Conservation (phyloP, 352 stramenopile genomes). For the Blastocystis sp. region DNA sequence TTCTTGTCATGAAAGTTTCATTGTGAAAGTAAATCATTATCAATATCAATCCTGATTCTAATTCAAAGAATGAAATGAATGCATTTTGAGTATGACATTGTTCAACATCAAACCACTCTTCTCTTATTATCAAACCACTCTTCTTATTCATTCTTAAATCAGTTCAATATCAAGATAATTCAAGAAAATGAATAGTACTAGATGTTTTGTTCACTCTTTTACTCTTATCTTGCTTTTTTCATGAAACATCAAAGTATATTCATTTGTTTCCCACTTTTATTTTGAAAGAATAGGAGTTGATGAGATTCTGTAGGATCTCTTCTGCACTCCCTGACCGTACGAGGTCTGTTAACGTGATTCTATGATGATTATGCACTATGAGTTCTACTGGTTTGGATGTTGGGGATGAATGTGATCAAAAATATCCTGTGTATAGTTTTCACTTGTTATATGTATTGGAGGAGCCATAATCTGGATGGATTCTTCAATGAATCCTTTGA, state of each 20-base stretch:
- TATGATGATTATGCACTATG: background rate
- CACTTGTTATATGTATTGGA: background rate
- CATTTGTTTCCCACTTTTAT: background rate
- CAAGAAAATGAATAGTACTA: background rate
- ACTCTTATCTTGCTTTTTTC: background rate
- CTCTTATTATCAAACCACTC: too few relatives aligned
- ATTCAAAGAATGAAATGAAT: too few relatives aligned
- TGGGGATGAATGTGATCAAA: slow-evolving; percentile 6
- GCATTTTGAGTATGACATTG: too few relatives aligned
- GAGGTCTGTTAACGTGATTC: background rate
- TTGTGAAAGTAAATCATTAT: too few relatives aligned
- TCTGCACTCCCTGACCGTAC: background rate
- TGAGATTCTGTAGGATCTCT: background rate
- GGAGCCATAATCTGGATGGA: background rate
- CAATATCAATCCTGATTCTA: too few relatives aligned
- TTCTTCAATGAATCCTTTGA: background rate
- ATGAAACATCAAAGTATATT: background rate
- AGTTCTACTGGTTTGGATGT: background rate
- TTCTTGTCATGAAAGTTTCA: too few relatives aligned
- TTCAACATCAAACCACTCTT: too few relatives aligned
- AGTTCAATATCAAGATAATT: too few relatives aligned
- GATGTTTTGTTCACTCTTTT: background rate
- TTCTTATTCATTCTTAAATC: too few relatives aligned
- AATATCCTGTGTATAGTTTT: background rate
- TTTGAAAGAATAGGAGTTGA: background rate